These are phyloP conservation scores for Wallacemonas sp. DNA, from an alignment of 208 protist genomes.

Conservation along the genomic window DNA sequence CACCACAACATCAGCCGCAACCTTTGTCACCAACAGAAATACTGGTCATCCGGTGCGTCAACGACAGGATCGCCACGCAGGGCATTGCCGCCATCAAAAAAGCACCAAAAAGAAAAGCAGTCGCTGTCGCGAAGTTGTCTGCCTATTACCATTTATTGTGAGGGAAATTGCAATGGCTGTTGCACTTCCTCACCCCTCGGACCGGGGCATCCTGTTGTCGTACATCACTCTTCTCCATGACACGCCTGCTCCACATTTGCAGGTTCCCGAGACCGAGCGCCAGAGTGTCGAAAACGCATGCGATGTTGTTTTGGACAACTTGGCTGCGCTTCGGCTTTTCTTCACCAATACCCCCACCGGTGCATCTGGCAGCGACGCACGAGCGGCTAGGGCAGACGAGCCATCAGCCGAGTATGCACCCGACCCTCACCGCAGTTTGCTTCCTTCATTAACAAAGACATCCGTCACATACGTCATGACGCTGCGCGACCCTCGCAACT, in stretches of 20 bases:
- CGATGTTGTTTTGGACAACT: conserved; percentile 22
- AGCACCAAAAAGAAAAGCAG: too few relatives aligned
- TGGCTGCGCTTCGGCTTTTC: conserved; percentile 26
- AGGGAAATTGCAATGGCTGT: conserved; percentile 30
- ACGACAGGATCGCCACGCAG: too few relatives aligned
- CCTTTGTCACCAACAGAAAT: too few relatives aligned
- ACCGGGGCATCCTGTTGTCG: conserved; percentile 27
- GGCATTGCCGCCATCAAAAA: too few relatives aligned
- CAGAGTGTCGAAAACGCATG: conserved; percentile 23
- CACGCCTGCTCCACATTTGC: not conserved
- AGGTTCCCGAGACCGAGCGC: conserved; percentile 1
- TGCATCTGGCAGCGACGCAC: not conserved
- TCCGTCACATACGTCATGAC: conserved; percentile 18
- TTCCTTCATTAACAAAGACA: conserved; percentile 2
- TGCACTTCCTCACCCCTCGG: conserved; percentile 28
- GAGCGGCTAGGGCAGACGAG: not conserved
- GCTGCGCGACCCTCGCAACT: conserved; percentile 28
- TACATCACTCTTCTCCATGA: conserved; percentile 25
- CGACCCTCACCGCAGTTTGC: not conserved
- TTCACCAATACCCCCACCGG: conserved; percentile 14
- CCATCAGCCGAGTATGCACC: not conserved
- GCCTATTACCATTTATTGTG: too few relatives aligned
- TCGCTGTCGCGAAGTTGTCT: too few relatives aligned
- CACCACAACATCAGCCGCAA: too few relatives aligned
- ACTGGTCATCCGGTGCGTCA: too few relatives aligned